Evolutionary conservation across 208 protist species (phyloP).

Genomic region (Crithidia mellificae): DNA sequence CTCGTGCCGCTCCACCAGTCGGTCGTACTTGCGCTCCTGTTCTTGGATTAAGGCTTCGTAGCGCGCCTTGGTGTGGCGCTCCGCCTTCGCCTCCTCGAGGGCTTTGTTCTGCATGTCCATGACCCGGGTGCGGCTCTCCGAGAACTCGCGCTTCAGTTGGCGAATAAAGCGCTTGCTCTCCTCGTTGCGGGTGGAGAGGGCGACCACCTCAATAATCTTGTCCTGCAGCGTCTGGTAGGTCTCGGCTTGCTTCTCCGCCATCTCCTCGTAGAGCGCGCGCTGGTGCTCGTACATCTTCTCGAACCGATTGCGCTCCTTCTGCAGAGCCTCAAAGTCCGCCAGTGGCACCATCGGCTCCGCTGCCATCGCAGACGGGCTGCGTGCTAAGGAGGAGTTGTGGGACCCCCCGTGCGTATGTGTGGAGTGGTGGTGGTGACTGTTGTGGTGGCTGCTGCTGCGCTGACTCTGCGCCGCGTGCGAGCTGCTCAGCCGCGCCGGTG

Average conservation of each 20-base stretch:
- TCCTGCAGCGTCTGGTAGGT: conserved; percentile 79
- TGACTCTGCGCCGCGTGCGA: not conserved
- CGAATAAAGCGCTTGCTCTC: conserved; percentile 90
- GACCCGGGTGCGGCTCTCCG: conserved; percentile 73
- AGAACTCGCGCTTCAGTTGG: conserved; percentile 87
- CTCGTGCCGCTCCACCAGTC: conserved; percentile 64
- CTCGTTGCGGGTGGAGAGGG: conserved; percentile 85
- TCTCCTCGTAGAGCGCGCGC: conserved; percentile 79
- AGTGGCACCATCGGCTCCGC: conserved; percentile 55
- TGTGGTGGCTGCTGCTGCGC: too few relatives aligned
- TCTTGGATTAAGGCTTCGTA: conserved; percentile 66
- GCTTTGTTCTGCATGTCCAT: conserved; percentile 84
- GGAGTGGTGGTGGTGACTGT: conserved; percentile 1
- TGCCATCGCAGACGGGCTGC: conserved; percentile 12
- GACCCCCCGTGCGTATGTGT: conserved; percentile 16
- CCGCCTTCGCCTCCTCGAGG: conserved; percentile 60
- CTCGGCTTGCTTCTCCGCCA: conserved; percentile 71
- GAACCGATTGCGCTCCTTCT: conserved; percentile 77
- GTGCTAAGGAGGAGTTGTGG: conserved; percentile 26
- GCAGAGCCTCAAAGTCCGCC: conserved; percentile 55
- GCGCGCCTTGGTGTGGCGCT: conserved; percentile 48
- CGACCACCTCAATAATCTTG: conserved; percentile 87
- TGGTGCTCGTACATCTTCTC: conserved; percentile 92
- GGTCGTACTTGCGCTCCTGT: conserved; percentile 60
- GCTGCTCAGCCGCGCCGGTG: conserved; percentile 28